Conservation (phyloP, 225 moss, liverwort and hornwort species). For the Straminergon stramineum region DNA sequence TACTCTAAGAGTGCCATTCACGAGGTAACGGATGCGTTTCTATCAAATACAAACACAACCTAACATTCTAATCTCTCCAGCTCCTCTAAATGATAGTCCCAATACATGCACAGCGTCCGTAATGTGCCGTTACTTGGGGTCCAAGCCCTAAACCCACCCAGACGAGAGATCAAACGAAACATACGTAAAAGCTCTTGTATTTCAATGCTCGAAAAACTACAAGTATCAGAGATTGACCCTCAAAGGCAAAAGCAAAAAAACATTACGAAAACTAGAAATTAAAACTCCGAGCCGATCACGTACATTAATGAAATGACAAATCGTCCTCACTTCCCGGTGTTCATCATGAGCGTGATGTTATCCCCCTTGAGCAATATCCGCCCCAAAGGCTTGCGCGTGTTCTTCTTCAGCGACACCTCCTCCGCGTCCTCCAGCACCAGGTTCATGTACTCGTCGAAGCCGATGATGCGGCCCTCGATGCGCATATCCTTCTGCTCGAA, state of each 20-base stretch:
- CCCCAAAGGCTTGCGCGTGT: slow-evolving; percentile 44
- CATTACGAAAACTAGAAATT: neutral
- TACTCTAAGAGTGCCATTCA: neutral
- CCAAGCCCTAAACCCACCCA: neutral
- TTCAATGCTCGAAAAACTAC: neutral
- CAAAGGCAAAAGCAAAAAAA: neutral
- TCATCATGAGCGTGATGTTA: slow-evolving; percentile 49
- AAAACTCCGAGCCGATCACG: neutral
- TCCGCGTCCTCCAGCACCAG: slow-evolving; percentile 47
- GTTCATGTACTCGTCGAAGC: slow-evolving; percentile 57
- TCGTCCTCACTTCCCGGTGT: slow-evolving; percentile 27
- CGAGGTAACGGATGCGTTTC: neutral
- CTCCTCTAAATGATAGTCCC: neutral
- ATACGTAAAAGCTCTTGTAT: neutral
- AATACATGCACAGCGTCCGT: neutral
- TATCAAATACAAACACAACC: neutral
- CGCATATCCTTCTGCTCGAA: slow-evolving; percentile 56
- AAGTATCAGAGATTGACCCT: neutral
- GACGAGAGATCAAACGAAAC: neutral
- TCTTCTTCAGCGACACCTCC: slow-evolving; percentile 48
- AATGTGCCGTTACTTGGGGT: neutral
- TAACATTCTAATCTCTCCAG: neutral
- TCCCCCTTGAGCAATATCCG: slow-evolving; percentile 42
- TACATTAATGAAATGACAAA: neutral
- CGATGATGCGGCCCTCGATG: slow-evolving; percentile 48